Conservation (phyloP, 768 basidiomycete genomes). For the Stropharia rugosoannulata region DNA sequence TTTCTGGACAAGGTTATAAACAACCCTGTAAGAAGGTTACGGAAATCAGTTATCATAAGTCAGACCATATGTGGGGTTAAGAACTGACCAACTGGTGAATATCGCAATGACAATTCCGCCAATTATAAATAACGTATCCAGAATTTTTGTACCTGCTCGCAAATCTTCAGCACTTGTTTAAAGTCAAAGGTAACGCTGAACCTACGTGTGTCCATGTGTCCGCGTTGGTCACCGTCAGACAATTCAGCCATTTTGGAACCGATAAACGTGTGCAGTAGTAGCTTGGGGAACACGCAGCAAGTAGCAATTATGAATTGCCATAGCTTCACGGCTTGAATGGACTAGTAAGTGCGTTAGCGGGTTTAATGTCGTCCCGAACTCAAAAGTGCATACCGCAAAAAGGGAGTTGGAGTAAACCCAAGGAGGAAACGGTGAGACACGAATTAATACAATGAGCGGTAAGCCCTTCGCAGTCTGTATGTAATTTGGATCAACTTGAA, state of each 20-base stretch:
- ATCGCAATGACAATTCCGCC: constrained; percentile 59
- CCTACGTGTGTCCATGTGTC: constrained; percentile 74
- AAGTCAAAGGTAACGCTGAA: constrained; percentile 4
- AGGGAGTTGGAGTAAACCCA: constrained; percentile 87
- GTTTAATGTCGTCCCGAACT: background rate
- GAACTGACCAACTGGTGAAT: constrained; percentile 64
- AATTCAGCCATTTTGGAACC: constrained; percentile 73
- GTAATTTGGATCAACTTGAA: background rate
- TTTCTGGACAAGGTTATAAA: constrained; percentile 62
- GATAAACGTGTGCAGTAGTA: constrained; percentile 73
- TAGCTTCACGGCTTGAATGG: constrained; percentile 70
- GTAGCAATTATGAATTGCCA: constrained; percentile 81
- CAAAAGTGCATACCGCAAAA: constrained; percentile 58
- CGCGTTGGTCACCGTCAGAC: constrained; percentile 74
- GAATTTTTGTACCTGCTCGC: constrained; percentile 54
- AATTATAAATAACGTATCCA: constrained; percentile 60
- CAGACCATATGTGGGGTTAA: background rate
- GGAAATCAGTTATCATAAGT: constrained; percentile 5
- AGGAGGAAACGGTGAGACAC: constrained; percentile 80
- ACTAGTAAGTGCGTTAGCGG: constrained; percentile 34
- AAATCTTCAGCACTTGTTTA: constrained; percentile 5
- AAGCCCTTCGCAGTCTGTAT: constrained; percentile 69
- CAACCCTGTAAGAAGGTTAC: constrained; percentile 40
- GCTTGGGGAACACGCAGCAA: constrained; percentile 66
- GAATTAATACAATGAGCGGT: constrained; percentile 79